Evolutionary conservation across 768 basidiomycete species (phyloP).

Genomic region (Rossbeevera mucosa): DNA sequence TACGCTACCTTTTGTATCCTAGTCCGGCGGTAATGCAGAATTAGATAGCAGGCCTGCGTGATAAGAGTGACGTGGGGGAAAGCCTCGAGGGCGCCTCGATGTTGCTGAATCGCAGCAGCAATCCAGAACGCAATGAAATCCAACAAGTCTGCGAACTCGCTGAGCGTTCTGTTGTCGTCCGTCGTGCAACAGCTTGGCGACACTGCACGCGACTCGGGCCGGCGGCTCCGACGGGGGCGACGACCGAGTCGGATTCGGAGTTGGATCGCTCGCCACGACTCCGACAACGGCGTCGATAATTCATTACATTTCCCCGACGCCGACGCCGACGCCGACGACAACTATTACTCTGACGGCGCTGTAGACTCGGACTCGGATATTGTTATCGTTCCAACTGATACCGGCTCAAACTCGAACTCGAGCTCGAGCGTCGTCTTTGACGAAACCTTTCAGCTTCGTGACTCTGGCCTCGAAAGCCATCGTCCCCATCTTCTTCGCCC

Average conservation of each 20-base stretch:
- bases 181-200: slow-evolving; percentile 21
- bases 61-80: not conserved
- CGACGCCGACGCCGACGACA: slow-evolving; percentile 4
- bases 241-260: slow-evolving; percentile 14
- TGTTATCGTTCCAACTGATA: not conserved
- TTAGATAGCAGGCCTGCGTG: not conserved
- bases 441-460: not conserved
- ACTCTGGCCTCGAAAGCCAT: not conserved
- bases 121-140: not conserved
- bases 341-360: slow-evolving; percentile 7
- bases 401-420: not conserved
- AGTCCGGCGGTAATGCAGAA: slow-evolving; percentile 10
- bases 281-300: slow-evolving; percentile 7
- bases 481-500: not conserved
- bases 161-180: slow-evolving; percentile 14
- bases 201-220: not conserved
- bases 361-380: not conserved
- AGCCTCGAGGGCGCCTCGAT: slow-evolving; percentile 13
- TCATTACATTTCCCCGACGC: slow-evolving; percentile 12
- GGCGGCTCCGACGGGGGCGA: not conserved
- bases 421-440: not conserved
- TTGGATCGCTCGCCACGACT: slow-evolving; percentile 10
- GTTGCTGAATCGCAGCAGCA: not conserved
- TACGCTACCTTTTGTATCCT: slow-evolving; percentile 8
- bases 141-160: not conserved